A percentile compares a stretch with the other conserved stretches of the same genome.
Evolutionary conservation across 768 basidiomycete species (phyloP).

Genomic region (Mycena maculata): DNA sequence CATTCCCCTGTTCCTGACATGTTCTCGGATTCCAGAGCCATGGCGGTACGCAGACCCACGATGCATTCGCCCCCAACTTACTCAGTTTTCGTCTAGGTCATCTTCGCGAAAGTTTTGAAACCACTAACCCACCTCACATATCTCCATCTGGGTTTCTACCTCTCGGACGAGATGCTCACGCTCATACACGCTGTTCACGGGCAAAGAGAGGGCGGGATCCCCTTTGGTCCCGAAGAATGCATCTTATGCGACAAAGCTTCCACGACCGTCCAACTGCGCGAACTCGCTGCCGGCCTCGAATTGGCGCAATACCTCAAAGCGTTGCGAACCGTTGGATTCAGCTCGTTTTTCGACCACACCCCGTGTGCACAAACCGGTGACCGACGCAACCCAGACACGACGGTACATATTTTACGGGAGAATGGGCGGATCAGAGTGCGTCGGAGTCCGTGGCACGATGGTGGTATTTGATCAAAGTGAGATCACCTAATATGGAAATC

Average conservation of each 20-base stretch:
- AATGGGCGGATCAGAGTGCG: slow-evolving; percentile 56
- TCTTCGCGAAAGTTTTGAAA: slow-evolving; percentile 56
- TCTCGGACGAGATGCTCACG: slow-evolving; percentile 65
- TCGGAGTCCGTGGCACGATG: slow-evolving; percentile 52
- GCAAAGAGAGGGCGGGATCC: slow-evolving; percentile 36
- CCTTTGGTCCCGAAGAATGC: slow-evolving; percentile 52
- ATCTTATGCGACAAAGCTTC: slow-evolving; percentile 43
- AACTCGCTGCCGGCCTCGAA: slow-evolving; percentile 59
- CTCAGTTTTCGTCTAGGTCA: slow-evolving; percentile 44
- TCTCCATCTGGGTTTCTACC: slow-evolving; percentile 71
- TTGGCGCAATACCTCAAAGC: slow-evolving; percentile 59
- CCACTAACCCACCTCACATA: slow-evolving; percentile 59
- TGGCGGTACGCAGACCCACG: slow-evolving; percentile 60
- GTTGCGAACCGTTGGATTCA: slow-evolving; percentile 62
- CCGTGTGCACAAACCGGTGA: slow-evolving; percentile 32
- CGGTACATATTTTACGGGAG: slow-evolving; percentile 53
- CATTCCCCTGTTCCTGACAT: slow-evolving; percentile 75
- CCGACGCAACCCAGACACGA: slow-evolving; percentile 39
- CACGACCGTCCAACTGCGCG: slow-evolving; percentile 52
- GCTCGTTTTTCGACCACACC: slow-evolving; percentile 55
- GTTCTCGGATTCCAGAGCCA: slow-evolving; percentile 52
- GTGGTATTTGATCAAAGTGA: slow-evolving; percentile 8
- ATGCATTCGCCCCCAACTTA: not conserved
- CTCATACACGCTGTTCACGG: slow-evolving; percentile 59
- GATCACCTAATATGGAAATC: slow-evolving; percentile 25